Percentiles rank a stretch among this genome's conserved stretches.
These are phyloP conservation scores for Tripterygium wilfordii DNA, from an alignment of 177 flowering plant species.

Conservation along the genomic window DNA sequence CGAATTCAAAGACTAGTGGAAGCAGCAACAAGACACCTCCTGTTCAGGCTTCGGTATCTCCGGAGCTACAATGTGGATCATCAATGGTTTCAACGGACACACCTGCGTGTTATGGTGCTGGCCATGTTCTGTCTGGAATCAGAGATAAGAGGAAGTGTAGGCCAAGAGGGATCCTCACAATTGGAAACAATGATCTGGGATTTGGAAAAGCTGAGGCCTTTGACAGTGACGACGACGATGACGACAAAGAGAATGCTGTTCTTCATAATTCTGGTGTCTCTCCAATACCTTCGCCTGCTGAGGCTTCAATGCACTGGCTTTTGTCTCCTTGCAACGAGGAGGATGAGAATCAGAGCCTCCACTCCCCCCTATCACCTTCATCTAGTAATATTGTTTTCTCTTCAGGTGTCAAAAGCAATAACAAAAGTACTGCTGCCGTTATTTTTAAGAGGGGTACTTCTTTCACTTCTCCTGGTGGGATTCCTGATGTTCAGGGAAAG, in stretches of 20 bases:
- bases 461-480: slow-evolving; percentile 23
- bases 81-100: slow-evolving; percentile 15
- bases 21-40: slow-evolving; percentile 24
- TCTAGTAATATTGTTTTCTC: slow-evolving; percentile 10
- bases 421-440: slow-evolving; percentile 2
- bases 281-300: slow-evolving; percentile 40
- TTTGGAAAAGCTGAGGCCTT: slow-evolving; percentile 16
- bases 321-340: slow-evolving; percentile 52
- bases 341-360: slow-evolving; percentile 18
- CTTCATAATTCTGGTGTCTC: slow-evolving; percentile 16
- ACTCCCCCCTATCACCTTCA: slow-evolving; percentile 29
- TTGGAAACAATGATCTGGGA: slow-evolving; percentile 31
- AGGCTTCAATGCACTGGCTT: slow-evolving; percentile 71
- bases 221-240: slow-evolving; percentile 8
- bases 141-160: slow-evolving; percentile 80
- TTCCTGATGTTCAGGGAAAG: slow-evolving; percentile 15
- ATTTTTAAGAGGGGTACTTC: slow-evolving; percentile 5
- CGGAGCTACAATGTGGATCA: slow-evolving; percentile 66
- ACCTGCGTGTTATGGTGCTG: slow-evolving; percentile 69
- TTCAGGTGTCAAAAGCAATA: slow-evolving; percentile 12
- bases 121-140: slow-evolving; percentile 65
- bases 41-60: slow-evolving; percentile 67
- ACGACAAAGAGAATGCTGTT: slow-evolving; percentile 4
- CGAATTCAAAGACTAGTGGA: neutral
- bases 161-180: slow-evolving; percentile 71